Percentiles rank a stretch among this genome's conserved stretches.
Evolutionary conservation across 2,329 filamentous ascomycete species (phyloP).

Genomic region (Epichloe aotearoae): DNA sequence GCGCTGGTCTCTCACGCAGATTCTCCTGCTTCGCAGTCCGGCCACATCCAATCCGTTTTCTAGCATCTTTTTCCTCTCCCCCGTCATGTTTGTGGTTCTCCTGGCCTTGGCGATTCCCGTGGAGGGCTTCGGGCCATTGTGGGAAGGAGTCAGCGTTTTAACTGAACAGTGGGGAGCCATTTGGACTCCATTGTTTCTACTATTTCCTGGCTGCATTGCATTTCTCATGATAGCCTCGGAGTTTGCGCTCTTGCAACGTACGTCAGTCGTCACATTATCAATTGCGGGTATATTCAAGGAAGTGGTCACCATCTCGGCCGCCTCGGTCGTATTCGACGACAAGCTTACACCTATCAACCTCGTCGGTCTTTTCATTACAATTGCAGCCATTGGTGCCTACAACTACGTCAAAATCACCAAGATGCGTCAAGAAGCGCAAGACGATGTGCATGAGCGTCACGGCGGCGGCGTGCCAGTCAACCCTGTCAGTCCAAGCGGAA

Average conservation of each 20-base stretch:
- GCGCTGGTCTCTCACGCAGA: constrained; percentile 96
- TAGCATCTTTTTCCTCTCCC: constrained; percentile 89
- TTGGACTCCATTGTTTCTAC: constrained; percentile 56
- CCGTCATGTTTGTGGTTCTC: constrained; percentile 84
- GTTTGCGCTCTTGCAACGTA: constrained; percentile 88
- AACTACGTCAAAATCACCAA: constrained; percentile 89
- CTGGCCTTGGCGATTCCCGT: constrained; percentile 71
- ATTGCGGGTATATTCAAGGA: constrained; percentile 99
- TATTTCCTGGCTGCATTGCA: constrained; percentile 83
- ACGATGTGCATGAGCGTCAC: constrained; percentile 32
- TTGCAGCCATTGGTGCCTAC: constrained; percentile 74
- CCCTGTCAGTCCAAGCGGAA: constrained; percentile 24
- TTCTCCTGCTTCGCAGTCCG: constrained; percentile 82
- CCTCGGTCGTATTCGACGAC: constrained; percentile 80
- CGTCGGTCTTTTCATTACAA: constrained; percentile 74
- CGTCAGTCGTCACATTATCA: constrained; percentile 86
- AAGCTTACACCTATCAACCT: constrained; percentile 78
- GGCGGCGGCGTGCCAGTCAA: constrained; percentile 19
- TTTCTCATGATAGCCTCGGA: constrained; percentile 96
- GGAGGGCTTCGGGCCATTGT: constrained; percentile 61
- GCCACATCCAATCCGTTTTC: constrained; percentile 95
- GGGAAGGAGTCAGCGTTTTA: constrained; percentile 51
- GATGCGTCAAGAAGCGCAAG: constrained; percentile 67
- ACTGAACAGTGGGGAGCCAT: constrained; percentile 53
- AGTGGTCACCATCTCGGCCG: constrained; percentile 86